These are phyloP conservation scores for Boletus rubropictus DNA, from an alignment of 768 basidiomycete genomes.

Conservation along the genomic window DNA sequence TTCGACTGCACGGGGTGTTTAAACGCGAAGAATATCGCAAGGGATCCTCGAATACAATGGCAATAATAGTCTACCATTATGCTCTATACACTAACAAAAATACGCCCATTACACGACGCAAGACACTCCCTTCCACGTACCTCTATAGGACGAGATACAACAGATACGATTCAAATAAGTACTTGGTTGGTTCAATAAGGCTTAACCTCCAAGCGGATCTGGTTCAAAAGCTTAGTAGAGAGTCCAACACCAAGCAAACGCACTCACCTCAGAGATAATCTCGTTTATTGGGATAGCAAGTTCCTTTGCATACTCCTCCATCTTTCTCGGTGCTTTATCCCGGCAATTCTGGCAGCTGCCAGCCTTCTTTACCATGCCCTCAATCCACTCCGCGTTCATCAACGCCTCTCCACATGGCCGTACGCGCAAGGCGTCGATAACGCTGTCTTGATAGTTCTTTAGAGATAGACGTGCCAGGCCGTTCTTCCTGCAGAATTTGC, in stretches of 20 bases:
- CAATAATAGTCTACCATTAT: not conserved
- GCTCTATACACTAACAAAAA: conserved; percentile 6
- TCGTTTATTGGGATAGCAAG: conserved; percentile 23
- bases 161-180: conserved; percentile 12
- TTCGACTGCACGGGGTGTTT: not conserved
- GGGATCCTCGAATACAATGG: not conserved
- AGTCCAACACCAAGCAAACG: not conserved
- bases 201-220: conserved; percentile 28
- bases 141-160: not conserved
- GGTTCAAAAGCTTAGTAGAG: not conserved
- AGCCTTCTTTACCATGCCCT: conserved; percentile 25
- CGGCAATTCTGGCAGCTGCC: conserved; percentile 27
- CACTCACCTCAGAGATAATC: conserved; percentile 28
- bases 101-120: too few relatives aligned
- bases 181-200: conserved; percentile 22
- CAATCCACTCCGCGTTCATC: conserved; percentile 29
- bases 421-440: conserved; percentile 28
- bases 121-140: conserved; percentile 1
- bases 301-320: conserved; percentile 28
- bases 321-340: conserved; percentile 28
- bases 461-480: conserved; percentile 28
- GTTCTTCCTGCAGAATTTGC: conserved; percentile 34
- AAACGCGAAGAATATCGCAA: not conserved
- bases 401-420: conserved; percentile 31
- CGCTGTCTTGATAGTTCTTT: conserved; percentile 31